Evolutionary conservation across 768 basidiomycete genomes (phyloP).

Genomic region (Artomyces pyxidatus): DNA sequence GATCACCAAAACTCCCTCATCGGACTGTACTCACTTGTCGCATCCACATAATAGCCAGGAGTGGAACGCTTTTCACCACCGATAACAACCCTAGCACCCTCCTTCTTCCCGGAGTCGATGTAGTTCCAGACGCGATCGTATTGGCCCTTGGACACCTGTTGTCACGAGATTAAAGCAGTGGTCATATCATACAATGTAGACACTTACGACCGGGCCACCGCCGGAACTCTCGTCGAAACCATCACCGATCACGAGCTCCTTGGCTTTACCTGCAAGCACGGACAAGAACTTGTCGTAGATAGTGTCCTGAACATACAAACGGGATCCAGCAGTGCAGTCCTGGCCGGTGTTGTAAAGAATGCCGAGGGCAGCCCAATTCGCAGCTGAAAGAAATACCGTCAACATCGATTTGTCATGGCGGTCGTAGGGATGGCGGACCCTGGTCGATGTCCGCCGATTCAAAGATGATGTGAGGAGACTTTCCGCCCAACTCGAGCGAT

Average conservation of each 20-base stretch:
- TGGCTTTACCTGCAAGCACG: constrained; percentile 56
- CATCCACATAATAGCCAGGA: constrained; percentile 85
- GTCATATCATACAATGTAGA: neutral
- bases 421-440: constrained; percentile 33
- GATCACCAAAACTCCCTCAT: no score
- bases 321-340: constrained; percentile 89
- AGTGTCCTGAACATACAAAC: constrained; percentile 81
- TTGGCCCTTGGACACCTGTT: constrained; percentile 72
- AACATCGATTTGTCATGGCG: neutral
- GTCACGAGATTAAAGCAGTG: neutral
- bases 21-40: constrained; percentile 81
- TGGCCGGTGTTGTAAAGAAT: constrained; percentile 89
- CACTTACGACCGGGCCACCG: constrained; percentile 77
- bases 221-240: constrained; percentile 68
- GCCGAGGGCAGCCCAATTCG: constrained; percentile 79
- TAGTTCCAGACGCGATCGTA: constrained; percentile 84
- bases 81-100: constrained; percentile 70
- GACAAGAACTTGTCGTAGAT: constrained; percentile 81
- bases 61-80: constrained; percentile 74
- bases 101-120: constrained; percentile 76
- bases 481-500: constrained; percentile 91
- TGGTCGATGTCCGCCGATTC: constrained; percentile 88
- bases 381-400: constrained; percentile 37
- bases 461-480: constrained; percentile 85
- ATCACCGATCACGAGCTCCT: constrained; percentile 67